Percentiles rank a stretch among this genome's conserved stretches.
Conservation (phyloP, 345 rosid species). For the Tarenaya hassleriana region DNA sequence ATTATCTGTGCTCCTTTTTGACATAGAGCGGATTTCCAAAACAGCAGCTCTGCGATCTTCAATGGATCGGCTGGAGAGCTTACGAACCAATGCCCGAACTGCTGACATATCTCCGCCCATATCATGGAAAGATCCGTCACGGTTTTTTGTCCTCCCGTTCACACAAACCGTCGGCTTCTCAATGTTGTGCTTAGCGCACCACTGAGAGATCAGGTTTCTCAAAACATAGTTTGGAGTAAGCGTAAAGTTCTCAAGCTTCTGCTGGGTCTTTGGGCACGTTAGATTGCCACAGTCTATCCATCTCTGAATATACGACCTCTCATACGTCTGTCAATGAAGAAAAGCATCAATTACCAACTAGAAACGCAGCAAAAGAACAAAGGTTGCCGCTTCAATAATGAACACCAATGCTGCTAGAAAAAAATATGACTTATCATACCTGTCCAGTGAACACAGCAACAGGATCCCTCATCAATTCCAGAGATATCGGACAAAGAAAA, state of each 20-base stretch:
- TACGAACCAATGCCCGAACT: conserved; percentile 57
- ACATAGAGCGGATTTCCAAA: conserved; percentile 63
- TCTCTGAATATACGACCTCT: conserved; percentile 87
- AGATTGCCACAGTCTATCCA: conserved; percentile 89
- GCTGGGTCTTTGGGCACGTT: conserved; percentile 94
- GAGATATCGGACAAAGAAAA: conserved; percentile 81
- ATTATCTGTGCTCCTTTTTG: conserved; percentile 84
- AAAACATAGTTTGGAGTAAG: conserved; percentile 87
- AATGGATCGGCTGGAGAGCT: conserved; percentile 48
- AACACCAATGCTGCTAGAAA: neutral
- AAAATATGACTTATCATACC: conserved; percentile 26
- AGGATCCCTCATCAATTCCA: conserved; percentile 95
- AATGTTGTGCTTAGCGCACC: conserved; percentile 68
- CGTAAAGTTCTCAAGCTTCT: conserved; percentile 69
- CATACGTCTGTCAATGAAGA: conserved; percentile 72
- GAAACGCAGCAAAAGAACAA: conserved; percentile 9
- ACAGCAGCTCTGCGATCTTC: conserved; percentile 62
- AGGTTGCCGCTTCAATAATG: neutral
- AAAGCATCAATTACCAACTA: conserved; percentile 15
- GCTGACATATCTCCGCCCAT: conserved; percentile 57
- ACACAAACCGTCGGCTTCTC: conserved; percentile 59
- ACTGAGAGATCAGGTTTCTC: conserved; percentile 73
- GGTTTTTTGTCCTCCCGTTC: conserved; percentile 53
- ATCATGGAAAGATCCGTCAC: conserved; percentile 61
- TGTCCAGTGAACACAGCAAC: conserved; percentile 95